phyloP scores from a whole-genome alignment of 73 alveolate genomes.

The Tetrahymena malaccensis region DNA sequence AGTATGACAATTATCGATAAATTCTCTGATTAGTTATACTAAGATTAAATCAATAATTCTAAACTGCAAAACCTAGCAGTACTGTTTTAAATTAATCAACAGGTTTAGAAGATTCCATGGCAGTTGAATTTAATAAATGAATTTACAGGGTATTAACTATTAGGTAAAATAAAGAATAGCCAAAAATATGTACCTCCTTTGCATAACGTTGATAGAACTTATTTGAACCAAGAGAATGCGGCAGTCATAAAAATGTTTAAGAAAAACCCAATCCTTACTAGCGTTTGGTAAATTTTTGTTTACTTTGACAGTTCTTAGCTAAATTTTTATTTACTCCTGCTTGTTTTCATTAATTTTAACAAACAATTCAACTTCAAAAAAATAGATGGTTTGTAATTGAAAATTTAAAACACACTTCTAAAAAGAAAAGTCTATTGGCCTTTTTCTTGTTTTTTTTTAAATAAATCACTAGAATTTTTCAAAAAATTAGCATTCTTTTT shows the following conservation, averaged over 20 bases:
- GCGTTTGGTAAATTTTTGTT: background rate
- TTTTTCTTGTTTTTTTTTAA: too few species aligned
- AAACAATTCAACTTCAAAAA: too few species aligned
- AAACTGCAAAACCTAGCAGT: background rate
- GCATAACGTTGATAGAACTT: background rate
- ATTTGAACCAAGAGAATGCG: background rate
- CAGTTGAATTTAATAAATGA: background rate
- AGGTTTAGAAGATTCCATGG: background rate
- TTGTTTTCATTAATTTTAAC: too few species aligned
- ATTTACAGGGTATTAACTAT: background rate
- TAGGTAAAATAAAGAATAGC: background rate
- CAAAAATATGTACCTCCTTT: background rate
- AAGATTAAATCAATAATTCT: background rate
- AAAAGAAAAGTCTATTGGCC: too few species aligned
- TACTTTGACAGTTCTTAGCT: too few species aligned
- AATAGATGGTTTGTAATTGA: too few species aligned
- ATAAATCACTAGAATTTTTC: too few species aligned
- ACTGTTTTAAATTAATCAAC: too few species aligned
- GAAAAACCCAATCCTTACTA: background rate
- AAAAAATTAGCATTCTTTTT: too few species aligned
- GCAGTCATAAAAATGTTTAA: background rate
- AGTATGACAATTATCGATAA: background rate
- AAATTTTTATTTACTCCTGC: too few species aligned
- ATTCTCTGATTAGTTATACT: background rate
- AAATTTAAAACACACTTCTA: too few species aligned